Evolutionary conservation across 805 yeast species (phyloP), one percentile per base, ranked within the genome.

Genomic region (Kockiozyma suomiensis): DNA sequence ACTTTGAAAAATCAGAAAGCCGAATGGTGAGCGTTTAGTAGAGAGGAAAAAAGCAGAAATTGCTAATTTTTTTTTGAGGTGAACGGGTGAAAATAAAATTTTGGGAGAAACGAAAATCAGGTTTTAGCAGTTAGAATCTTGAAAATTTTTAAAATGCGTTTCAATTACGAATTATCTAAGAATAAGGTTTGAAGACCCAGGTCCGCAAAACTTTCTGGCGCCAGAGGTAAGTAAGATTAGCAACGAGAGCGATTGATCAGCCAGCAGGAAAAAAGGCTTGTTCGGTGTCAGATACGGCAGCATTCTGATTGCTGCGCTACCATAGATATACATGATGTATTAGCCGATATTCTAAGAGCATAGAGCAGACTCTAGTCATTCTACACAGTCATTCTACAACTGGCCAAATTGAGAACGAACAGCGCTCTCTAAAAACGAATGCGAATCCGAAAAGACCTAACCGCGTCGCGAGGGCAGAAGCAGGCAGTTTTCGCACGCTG

Each of bases 171-270:
- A 38, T 17, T 17, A 3, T 2, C 5, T 10, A 21, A 17, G 42
- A 21, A 26, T 45, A 26, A 45, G 49, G 49, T 45, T 45, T 45
- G 17, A n/a, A n/a, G 46, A 12, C 19, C 46, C 46, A 17, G 49
- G 35, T n/a, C 28, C 13, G 12, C 21, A 19, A 25, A 45, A 38
- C 42, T 21, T 38, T 38, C 42, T n/a, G 42, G 42, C 42, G n/a
- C n/a, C n/a, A n/a, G n/a, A n/a, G n/a, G n/a, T n/a, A n/a, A 38
- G 5, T 7, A 21, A 38, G n/a, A 15, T 17, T 6, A 30, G 33
- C 6, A 30, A 7, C 33, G 10, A 10, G 10, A 30, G 33, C 6
- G 10, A 30, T 6, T 30, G 33, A 30, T 30, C 33, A 30, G 33
- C 33, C 33, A 30, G 33, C 33, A n/a, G n/a, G n/a, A n/a, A n/a